Base-by-base conservation (phyloP, 768 basidiomycete genomes). In the Termitomyces sp. region DNA sequence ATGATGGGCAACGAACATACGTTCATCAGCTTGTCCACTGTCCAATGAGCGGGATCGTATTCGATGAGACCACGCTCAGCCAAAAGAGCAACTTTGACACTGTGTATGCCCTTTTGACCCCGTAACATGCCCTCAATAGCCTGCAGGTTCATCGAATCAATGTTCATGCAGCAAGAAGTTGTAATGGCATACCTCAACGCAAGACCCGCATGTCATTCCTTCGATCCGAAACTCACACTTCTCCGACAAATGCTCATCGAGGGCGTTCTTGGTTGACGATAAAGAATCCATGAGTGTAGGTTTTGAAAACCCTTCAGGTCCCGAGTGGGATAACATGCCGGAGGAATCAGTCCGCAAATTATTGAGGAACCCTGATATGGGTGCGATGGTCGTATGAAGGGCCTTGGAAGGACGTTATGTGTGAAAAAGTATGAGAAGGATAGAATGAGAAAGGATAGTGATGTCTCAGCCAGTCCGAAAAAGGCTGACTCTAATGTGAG, bases 21-120 rank as follows among this genome's bases (percentile, higher is more conserved):
- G 51, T 75, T 80, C 34, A 92, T 76, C 52, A 99, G 80, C 68
- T 89, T 93, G 46, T 86, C 89, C 9, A 83, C 72, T 34, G 78
- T 81, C 97, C 97, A 99, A n/a, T 74, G 66, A 0, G 73, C 66
- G 1, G 91, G 84, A 64, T 98, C 94, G 64, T 89, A 99, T 68
- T 96, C 94, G 61, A 99, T 75, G 45, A 92, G 80, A 3, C 87
- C 96, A 14, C 96, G 86, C 70, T 99, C 96, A 12, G 97, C 93
- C 25, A 99, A 80, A n/a, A 99, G 80, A 23, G 95, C 95, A n/a
- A 99, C 94, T 67, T 94, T 93, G 59, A 97, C 73, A 11, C 88
- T 90, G 59, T 85, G 73, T 50, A 99, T 94, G n/a, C 97, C 97
- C n/a, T 84, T 74, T 68, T 95, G 91, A 17, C 76, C 77, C 65